Conservation (phyloP, 2,329 filamentous ascomycete genomes). For the Cordyceps javanica region DNA sequence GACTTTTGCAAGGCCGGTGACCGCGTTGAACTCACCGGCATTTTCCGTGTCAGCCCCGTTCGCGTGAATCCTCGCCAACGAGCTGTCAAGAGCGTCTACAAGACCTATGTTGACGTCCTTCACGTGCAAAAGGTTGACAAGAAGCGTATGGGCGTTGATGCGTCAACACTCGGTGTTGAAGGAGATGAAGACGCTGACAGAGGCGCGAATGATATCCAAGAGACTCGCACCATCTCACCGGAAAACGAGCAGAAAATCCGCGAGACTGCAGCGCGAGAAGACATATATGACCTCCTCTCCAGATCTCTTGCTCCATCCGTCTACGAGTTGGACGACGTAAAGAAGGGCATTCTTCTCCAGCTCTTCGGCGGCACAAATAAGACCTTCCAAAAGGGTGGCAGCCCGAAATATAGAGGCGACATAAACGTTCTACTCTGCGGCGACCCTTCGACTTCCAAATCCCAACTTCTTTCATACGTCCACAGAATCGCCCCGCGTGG, state of each 20-base stretch:
- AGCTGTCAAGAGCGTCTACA: conserved; percentile 91
- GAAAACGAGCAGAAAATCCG: conserved; percentile 90
- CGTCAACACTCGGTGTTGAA: conserved; percentile 77
- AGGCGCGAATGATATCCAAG: conserved; percentile 70
- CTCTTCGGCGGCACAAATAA: conserved; percentile 98
- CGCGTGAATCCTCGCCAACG: conserved; percentile 90
- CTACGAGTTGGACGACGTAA: conserved; percentile 97
- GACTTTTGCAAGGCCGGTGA: conserved; percentile 98
- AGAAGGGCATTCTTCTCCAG: conserved; percentile 95
- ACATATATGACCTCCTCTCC: conserved; percentile 89
- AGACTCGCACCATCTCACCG: conserved; percentile 73
- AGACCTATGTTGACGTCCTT: conserved; percentile 92
- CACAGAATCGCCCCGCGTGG: conserved; percentile 93
- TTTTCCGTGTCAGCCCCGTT: conserved; percentile 92
- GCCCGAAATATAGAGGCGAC: conserved; percentile 90
- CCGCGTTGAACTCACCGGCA: conserved; percentile 88
- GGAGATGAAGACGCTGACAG: conserved; percentile 60
- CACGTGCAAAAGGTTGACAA: conserved; percentile 97
- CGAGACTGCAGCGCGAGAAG: conserved; percentile 68
- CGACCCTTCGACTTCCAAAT: conserved; percentile 95
- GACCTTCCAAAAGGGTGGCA: conserved; percentile 92
- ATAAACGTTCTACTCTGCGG: conserved; percentile 96
- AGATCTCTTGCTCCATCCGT: conserved; percentile 90
- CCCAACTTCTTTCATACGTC: conserved; percentile 87
- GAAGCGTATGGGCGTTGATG: conserved; percentile 86